Base-by-base conservation (phyloP, 805 yeast genomes). In the Candida ponderosae region DNA sequence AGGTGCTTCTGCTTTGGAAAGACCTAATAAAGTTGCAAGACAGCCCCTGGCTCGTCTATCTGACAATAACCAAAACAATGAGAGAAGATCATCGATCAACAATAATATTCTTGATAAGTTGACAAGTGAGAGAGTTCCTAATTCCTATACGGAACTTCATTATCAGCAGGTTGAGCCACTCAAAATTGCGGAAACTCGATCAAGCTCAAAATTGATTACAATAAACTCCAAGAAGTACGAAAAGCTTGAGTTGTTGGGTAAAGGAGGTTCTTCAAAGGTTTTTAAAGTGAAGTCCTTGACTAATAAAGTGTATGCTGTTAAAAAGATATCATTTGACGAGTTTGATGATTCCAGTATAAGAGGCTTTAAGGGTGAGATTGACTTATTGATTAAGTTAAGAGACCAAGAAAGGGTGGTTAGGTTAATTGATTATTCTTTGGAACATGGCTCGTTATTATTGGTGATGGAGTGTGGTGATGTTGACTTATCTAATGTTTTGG, bases 391-490 rank as follows among this genome's bases (percentile, higher is more conserved):
- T 18, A 73, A 74, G 45, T 62, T 93, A 18, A 65, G 70, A 39
- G 62, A 68, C 29, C 72, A 79, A 46, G 72, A 73, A 26, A 63
- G 96, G 36, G 97, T 90, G 5, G 95, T 93, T 4, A 70, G 74
- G 49, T 64, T 90, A 32, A 61, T 82, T 27, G 96, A 87, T 51
- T 75, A 81, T 56, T 77, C 80, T n/a, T 65, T 87, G 45, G 67
- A 69, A 4, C 76, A 72, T 20, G 78, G 82, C 0, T 69, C 78
- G 2, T 66, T 90, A 27, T 69, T 72, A 50, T 62, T 90, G 43
- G 83, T 88, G 3, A 86, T 90, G 96, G 97, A 93, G 59, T 85
- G 95, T 54, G 97, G 97, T 17, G 96, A 90, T 43, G 74, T 84
- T 37, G 97, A 90, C 56, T 60, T 90, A 20, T 90, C 96, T 0